A percentile compares a stretch with the other conserved stretches of the same genome.
phyloP scores from a whole-genome alignment of 164 flowering plant species.

The Chloranthus sessilifolius region DNA sequence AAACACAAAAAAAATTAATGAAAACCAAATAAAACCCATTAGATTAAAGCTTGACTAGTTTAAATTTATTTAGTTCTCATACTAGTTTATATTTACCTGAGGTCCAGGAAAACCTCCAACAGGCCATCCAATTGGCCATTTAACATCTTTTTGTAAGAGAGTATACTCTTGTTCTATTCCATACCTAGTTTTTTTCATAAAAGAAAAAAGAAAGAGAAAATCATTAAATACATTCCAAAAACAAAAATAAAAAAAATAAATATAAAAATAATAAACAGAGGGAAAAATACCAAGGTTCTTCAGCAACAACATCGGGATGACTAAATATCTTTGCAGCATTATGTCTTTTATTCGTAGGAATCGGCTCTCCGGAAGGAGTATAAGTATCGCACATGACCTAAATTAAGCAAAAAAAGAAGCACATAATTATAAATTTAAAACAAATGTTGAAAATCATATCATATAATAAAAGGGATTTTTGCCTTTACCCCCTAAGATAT shows the following conservation, averaged over 20 bases:
- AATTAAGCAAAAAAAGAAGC: constrained; percentile 2
- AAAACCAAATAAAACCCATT: background rate
- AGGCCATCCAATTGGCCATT: constrained; percentile 63
- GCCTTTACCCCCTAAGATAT: no score
- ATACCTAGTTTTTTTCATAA: constrained; percentile 29
- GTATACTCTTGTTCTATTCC: constrained; percentile 58
- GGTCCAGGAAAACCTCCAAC: constrained; percentile 58
- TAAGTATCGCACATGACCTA: constrained; percentile 62
- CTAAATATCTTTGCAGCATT: constrained; percentile 47
- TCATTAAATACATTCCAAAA: background rate
- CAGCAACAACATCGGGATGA: constrained; percentile 41
- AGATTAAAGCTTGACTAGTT: background rate
- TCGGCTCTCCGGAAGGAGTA: constrained; percentile 56
- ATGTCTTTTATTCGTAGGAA: constrained; percentile 52
- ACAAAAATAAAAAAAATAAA: background rate
- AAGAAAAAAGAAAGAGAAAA: background rate
- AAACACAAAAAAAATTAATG: no score
- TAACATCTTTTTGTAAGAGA: constrained; percentile 39
- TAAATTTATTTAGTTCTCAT: no score
- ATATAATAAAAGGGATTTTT: background rate
- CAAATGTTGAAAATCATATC: no score
- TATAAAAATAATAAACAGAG: background rate
- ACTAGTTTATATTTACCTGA: no score
- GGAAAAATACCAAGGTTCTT: constrained; percentile 40
- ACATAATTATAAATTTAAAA: background rate